Base-by-base conservation (phyloP, 1,284 basidiomycete species). In the Phellinidium pouzarii region DNA sequence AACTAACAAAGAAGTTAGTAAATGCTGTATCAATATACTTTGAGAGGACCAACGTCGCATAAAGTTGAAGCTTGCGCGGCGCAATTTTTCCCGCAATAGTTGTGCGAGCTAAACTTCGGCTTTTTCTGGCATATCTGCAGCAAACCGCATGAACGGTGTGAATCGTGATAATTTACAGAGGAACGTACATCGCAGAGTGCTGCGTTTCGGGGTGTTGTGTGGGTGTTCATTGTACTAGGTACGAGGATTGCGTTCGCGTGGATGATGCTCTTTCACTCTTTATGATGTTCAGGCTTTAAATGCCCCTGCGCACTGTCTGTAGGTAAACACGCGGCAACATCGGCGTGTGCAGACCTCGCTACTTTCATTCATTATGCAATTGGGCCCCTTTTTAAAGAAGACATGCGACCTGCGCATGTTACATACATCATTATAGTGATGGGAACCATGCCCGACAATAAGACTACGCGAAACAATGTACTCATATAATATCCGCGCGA, bases 81-180 rank as follows among this genome's bases (percentile, higher is more conserved):
- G 59, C 76, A 77, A 46, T 68, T 71, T 69, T 76, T 77, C 49
- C 75, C 72, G 55, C 76, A 77, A 57, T 68, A 77, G 41, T 76
- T 71, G 56, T 72, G 73, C 55, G 68, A 70, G 52, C 69, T 70
- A 59, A 71, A 75, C 61, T 77, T 77, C 1, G 73, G 72, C 52
- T 74, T 75, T 64, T 73, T 71, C 55, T 73, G 69, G 58, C 76
- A 78, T 56, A 73, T 65, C 76, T 78, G 52, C 9, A 52, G 45
- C 48, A n/a, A n/a, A n/a, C n/a, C n/a, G 26, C 4, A 20, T 8
- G 20, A n/a, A 34, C 23, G 34, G 17, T 34, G n/a, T 29, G 43
- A 19, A 25, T 34, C 23, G n/a, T 43, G 26, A 23, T 11, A 19
- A 41, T 36, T 14, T n/a, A 27, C 9, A 22, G 26, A 23, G 8